phyloP scores from a whole-genome alignment of 2,329 filamentous ascomycete genomes.

The Aureobasidium vineae region DNA sequence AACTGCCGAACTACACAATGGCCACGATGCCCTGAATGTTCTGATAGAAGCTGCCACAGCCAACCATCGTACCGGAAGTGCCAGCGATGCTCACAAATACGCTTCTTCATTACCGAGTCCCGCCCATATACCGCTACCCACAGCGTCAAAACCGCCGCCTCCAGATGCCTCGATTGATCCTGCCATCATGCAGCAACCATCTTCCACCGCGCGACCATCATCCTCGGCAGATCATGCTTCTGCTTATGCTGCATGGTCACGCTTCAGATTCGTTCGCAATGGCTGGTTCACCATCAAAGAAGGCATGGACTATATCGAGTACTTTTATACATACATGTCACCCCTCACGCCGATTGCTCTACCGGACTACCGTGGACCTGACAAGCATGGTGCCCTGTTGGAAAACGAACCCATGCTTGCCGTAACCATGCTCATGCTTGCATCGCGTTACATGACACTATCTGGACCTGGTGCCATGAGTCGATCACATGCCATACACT shows the following conservation, averaged over 20 bases:
- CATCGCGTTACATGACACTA: slow-evolving; percentile 81
- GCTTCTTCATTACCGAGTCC: slow-evolving; percentile 15
- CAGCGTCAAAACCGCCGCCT: background rate
- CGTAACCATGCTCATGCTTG: slow-evolving; percentile 85
- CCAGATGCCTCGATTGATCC: slow-evolving; percentile 31
- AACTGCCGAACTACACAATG: slow-evolving; percentile 74
- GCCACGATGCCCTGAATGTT: slow-evolving; percentile 87
- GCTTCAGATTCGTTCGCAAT: slow-evolving; percentile 91
- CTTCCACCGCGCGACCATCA: slow-evolving; percentile 11
- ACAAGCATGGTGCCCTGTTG: slow-evolving; percentile 74
- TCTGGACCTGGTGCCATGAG: slow-evolving; percentile 77
- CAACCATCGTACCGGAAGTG: slow-evolving; percentile 50
- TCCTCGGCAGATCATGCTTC: slow-evolving; percentile 37
- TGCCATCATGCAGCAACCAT: slow-evolving; percentile 27
- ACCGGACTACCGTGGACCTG: slow-evolving; percentile 81
- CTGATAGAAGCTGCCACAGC: slow-evolving; percentile 76
- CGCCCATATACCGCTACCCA: slow-evolving; percentile 14
- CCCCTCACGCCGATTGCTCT: slow-evolving; percentile 92
- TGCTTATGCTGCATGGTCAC: slow-evolving; percentile 82
- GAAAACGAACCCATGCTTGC: slow-evolving; percentile 91
- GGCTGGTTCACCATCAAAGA: slow-evolving; percentile 96
- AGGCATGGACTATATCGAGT: slow-evolving; percentile 89
- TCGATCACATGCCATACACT: slow-evolving; percentile 86
- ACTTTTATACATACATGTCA: slow-evolving; percentile 90
- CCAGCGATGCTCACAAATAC: slow-evolving; percentile 7